Conservation (phyloP, 441 rosid genomes). For the Jatropha podagrica region DNA sequence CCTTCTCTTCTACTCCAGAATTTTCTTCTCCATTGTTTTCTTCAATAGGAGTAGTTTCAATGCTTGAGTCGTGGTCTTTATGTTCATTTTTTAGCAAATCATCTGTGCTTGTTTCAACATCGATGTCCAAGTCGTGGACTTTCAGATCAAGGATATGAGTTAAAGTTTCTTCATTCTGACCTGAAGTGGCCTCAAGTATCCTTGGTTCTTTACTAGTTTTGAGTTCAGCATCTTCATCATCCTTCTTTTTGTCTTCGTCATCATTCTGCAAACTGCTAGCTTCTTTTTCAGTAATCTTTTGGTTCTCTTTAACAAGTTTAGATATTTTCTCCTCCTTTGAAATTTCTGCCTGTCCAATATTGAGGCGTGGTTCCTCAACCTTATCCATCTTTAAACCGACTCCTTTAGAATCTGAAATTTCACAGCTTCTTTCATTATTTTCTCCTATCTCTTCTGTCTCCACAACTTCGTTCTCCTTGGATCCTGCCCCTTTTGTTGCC, state of each 20-base stretch:
- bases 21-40: constrained; percentile 18
- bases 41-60: constrained; percentile 10
- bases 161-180: constrained; percentile 29
- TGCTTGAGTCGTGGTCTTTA: neutral
- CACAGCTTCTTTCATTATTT: constrained; percentile 19
- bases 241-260: constrained; percentile 9
- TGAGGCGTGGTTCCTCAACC: constrained; percentile 16
- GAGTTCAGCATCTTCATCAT: constrained; percentile 26
- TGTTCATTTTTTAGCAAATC: constrained; percentile 17
- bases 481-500: constrained; percentile 22
- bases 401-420: constrained; percentile 18
- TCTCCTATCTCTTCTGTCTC: constrained; percentile 23
- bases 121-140: constrained; percentile 20
- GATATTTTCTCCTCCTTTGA: constrained; percentile 14
- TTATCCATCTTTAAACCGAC: constrained; percentile 10
- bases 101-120: constrained; percentile 19
- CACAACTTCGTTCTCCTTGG: constrained; percentile 23
- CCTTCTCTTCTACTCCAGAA: constrained; percentile 13
- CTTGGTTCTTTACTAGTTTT: constrained; percentile 24
- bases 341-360: constrained; percentile 19
- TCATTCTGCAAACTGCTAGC: constrained; percentile 9
- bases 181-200: constrained; percentile 26
- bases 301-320: constrained; percentile 27
- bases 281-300: constrained; percentile 24
- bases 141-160: constrained; percentile 23